Percentiles rank a stretch among this genome's conserved stretches.
These are phyloP conservation scores for Setaria italica DNA, from an alignment of 202 grass and related monocot genomes.

Conservation along the genomic window DNA sequence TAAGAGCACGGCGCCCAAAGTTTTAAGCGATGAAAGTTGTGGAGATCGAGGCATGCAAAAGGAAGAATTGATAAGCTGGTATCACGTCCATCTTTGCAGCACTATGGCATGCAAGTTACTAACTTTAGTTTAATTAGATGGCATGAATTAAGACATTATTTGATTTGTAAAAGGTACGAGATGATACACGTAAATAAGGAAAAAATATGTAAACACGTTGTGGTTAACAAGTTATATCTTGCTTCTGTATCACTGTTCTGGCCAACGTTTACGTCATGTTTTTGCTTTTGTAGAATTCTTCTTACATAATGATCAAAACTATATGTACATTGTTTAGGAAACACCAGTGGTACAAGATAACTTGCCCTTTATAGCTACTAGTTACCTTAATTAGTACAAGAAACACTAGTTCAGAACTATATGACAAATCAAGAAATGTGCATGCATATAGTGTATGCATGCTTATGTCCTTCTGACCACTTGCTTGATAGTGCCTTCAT, in stretches of 20 bases:
- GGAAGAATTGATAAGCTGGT: background rate
- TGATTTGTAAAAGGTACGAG: background rate
- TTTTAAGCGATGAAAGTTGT: background rate
- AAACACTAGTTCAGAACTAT: constrained; percentile 15
- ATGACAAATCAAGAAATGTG: constrained; percentile 14
- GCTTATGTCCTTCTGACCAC: background rate
- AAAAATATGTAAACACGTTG: background rate
- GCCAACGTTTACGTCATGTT: background rate
- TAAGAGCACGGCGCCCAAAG: background rate
- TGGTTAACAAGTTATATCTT: background rate
- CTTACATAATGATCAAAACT: constrained; percentile 17
- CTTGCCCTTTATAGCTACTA: constrained; percentile 9
- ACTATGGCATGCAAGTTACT: background rate
- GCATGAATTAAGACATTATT: background rate
- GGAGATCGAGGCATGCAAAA: background rate
- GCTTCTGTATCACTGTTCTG: background rate
- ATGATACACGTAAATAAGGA: background rate
- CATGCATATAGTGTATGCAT: constrained; percentile 21
- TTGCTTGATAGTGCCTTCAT: constrained; percentile 18
- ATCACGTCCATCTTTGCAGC: background rate
- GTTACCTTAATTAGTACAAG: constrained; percentile 29
- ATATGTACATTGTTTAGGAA: constrained; percentile 43
- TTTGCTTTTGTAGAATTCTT: background rate
- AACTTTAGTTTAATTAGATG: background rate
- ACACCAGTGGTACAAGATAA: constrained; percentile 23